Percentiles rank a stretch among this genome's conserved stretches.
These are phyloP conservation scores for Echria macrotheca DNA, from an alignment of 495 filamentous ascomycete species.

Conservation along the genomic window DNA sequence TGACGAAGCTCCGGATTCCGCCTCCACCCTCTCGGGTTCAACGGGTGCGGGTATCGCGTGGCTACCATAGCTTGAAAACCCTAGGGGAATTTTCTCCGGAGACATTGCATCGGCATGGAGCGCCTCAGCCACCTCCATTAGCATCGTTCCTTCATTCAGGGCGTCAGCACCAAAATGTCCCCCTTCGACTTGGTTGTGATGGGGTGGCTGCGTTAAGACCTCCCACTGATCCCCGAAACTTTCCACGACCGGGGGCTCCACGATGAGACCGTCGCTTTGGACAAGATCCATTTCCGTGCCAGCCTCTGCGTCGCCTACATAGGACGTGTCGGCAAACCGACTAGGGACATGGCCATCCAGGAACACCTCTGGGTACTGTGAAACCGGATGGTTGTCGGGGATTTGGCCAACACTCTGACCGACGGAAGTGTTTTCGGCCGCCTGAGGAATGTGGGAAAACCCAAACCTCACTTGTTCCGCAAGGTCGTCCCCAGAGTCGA, in stretches of 20 bases:
- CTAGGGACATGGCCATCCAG: too few species aligned
- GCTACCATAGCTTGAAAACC: slow-evolving; percentile 24
- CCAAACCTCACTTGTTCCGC: slow-evolving; percentile 31
- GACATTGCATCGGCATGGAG: slow-evolving; percentile 7
- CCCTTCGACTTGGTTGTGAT: slow-evolving; percentile 24
- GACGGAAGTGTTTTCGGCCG: too few species aligned
- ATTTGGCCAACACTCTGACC: too few species aligned
- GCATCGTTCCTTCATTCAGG: slow-evolving; percentile 13
- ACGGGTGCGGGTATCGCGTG: not conserved
- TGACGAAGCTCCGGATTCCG: not conserved
- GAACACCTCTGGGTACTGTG: too few species aligned
- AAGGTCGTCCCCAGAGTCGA: slow-evolving; percentile 15
- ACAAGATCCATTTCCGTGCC: slow-evolving; percentile 3
- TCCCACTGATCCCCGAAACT: slow-evolving; percentile 22
- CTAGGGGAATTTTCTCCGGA: slow-evolving; percentile 15
- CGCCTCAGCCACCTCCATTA: slow-evolving; percentile 9
- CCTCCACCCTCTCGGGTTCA: not conserved
- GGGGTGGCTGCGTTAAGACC: slow-evolving; percentile 15
- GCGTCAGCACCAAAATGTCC: slow-evolving; percentile 22
- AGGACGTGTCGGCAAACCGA: too few species aligned
- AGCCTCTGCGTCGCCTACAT: slow-evolving; percentile 7
- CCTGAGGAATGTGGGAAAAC: slow-evolving; percentile 28
- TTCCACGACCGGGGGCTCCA: slow-evolving; percentile 11
- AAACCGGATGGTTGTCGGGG: too few species aligned
- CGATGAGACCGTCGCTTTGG: not conserved